A percentile compares a stretch with the other conserved stretches of the same genome.
Conservation (phyloP, 345 rosid species). For the Lepidium didymum region DNA sequence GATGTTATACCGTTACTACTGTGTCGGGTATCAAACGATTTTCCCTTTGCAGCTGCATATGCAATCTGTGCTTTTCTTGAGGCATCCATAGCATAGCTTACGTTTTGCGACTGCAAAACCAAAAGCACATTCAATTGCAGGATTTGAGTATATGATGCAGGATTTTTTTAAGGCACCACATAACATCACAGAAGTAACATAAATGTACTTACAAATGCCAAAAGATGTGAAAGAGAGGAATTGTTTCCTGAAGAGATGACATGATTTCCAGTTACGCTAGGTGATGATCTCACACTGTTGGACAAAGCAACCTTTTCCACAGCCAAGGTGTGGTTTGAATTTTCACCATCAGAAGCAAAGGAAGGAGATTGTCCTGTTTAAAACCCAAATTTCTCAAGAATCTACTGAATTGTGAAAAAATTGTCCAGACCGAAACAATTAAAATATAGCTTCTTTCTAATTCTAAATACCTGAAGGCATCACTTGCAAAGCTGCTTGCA, state of each 20-base stretch:
- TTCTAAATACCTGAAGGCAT: conserved; percentile 67
- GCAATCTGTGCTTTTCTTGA: conserved; percentile 74
- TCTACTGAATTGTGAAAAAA: not conserved
- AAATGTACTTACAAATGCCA: conserved; percentile 66
- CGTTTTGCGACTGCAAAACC: conserved; percentile 57
- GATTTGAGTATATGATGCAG: not conserved
- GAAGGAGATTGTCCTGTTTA: conserved; percentile 85
- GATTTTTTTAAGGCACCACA: not conserved
- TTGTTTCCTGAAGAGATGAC: conserved; percentile 54
- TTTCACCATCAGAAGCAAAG: conserved; percentile 87
- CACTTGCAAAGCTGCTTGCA: conserved; percentile 61
- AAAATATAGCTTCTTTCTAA: not conserved
- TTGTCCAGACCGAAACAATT: not conserved
- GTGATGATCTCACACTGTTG: conserved; percentile 56
- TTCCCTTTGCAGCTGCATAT: conserved; percentile 51
- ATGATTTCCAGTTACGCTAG: conserved; percentile 61
- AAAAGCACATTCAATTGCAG: not conserved
- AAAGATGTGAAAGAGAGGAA: conserved; percentile 50
- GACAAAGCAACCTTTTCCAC: conserved; percentile 52
- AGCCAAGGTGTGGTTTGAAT: conserved; percentile 57
- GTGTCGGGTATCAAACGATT: conserved; percentile 33
- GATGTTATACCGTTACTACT: conserved; percentile 48
- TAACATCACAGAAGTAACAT: not conserved
- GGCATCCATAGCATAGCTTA: conserved; percentile 88
- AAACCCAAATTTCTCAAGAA: conserved; percentile 1